Evolutionary conservation across 176 grass and related monocot genomes (phyloP).

Genomic region (Ananas comosus): DNA sequence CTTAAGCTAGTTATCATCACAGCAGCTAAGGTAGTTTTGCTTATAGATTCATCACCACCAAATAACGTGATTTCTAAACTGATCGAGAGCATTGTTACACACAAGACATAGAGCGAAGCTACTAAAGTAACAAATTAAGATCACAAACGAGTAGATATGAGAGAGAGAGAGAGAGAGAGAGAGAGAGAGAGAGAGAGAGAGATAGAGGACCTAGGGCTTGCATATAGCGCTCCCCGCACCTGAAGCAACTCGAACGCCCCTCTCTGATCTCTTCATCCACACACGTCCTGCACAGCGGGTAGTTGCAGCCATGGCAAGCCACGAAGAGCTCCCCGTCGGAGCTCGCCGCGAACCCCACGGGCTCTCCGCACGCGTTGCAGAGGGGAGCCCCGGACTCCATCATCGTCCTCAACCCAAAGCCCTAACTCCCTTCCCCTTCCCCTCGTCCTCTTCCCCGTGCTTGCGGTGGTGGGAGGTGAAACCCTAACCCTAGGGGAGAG

Average conservation of each 20-base stretch:
- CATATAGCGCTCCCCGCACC: conserved; percentile 61
- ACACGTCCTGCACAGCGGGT: conserved; percentile 73
- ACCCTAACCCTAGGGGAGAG: not conserved
- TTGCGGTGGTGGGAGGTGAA: not conserved
- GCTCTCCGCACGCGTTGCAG: conserved; percentile 73
- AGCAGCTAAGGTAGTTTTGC: not conserved
- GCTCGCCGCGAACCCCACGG: conserved; percentile 22
- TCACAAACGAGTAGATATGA: not conserved
- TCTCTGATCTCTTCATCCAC: conserved; percentile 68
- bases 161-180: not conserved
- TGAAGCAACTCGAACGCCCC: conserved; percentile 53
- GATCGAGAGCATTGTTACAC: not conserved
- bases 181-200: not conserved
- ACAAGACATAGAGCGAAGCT: not conserved
- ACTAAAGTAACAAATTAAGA: conserved; percentile 14
- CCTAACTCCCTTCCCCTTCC: conserved; percentile 3
- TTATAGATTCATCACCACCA: not conserved
- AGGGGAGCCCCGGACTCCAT: conserved; percentile 41
- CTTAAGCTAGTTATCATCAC: not conserved
- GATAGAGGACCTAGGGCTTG: conserved; percentile 27
- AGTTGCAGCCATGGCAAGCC: conserved; percentile 72
- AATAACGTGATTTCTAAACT: not conserved
- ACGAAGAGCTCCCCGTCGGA: conserved; percentile 36
- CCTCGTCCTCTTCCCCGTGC: conserved; percentile 21
- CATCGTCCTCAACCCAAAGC: not conserved